Evolutionary conservation across 768 basidiomycete genomes (phyloP).

Genomic region (Dentipellis sp.): DNA sequence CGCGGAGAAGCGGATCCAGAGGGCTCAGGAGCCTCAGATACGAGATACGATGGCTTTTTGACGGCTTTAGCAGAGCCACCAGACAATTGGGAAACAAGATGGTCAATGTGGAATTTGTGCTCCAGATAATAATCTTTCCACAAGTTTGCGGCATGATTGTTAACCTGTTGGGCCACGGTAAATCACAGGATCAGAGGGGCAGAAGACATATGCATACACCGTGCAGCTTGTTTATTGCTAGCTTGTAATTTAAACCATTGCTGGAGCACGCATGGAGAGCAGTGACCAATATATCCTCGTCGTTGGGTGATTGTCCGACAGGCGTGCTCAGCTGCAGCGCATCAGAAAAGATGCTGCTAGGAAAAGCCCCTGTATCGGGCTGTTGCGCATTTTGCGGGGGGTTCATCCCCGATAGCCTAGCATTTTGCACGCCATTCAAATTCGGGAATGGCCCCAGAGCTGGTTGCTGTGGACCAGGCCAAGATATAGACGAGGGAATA

Average conservation of each 20-base stretch:
- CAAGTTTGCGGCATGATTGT: slow-evolving; percentile 42
- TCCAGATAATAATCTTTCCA: slow-evolving; percentile 83
- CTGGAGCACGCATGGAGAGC: slow-evolving; percentile 28
- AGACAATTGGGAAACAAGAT: slow-evolving; percentile 15
- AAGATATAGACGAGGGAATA: not conserved
- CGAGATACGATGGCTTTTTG: not conserved
- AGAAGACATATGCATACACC: slow-evolving; percentile 34
- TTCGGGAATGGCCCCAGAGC: not conserved
- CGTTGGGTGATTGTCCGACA: slow-evolving; percentile 36
- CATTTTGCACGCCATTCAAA: not conserved
- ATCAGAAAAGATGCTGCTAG: slow-evolving; percentile 6
- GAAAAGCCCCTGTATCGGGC: not conserved
- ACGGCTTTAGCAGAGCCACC: not conserved
- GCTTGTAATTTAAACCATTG: slow-evolving; percentile 45
- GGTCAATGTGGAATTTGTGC: slow-evolving; percentile 52
- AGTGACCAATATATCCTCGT: slow-evolving; percentile 51
- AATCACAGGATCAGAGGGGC: not conserved
- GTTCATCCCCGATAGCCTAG: not conserved
- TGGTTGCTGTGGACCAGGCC: not conserved
- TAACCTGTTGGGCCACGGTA: slow-evolving; percentile 21
- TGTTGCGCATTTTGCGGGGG: not conserved
- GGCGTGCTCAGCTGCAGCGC: slow-evolving; percentile 34
- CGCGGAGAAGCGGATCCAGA: not conserved
- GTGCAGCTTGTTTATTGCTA: slow-evolving; percentile 58
- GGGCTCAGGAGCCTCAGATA: not conserved